A percentile compares a stretch with the other conserved stretches of the same genome.
phyloP scores from a whole-genome alignment of 2,329 filamentous ascomycete species.

The Venturiaceae sp. region DNA sequence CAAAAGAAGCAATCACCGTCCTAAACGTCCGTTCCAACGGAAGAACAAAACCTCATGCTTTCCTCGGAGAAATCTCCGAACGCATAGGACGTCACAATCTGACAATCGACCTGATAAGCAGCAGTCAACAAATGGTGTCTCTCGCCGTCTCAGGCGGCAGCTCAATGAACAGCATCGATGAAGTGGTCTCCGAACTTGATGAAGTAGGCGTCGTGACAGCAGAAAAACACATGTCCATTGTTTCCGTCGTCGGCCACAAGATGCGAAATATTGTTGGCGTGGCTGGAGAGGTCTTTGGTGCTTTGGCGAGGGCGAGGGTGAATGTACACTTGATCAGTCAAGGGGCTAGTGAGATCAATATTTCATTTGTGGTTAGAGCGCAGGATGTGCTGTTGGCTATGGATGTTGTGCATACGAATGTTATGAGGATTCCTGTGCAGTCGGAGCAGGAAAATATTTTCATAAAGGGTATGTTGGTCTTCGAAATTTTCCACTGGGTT shows the following conservation, averaged over 20 bases:
- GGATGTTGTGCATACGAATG: slow-evolving; percentile 2
- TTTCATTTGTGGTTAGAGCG: background rate
- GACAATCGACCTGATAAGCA: background rate
- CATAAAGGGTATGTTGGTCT: slow-evolving; percentile 1
- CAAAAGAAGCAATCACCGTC: background rate
- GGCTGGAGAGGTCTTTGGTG: background rate
- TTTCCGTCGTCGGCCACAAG: background rate
- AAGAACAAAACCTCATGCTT: background rate
- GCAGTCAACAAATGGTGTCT: background rate
- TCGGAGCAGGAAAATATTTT: slow-evolving; percentile 2
- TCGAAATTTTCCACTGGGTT: background rate
- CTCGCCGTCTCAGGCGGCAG: background rate
- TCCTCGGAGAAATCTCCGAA: background rate
- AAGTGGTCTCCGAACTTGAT: background rate
- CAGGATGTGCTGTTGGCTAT: background rate
- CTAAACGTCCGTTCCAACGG: background rate
- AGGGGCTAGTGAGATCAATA: background rate
- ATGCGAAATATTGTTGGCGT: background rate
- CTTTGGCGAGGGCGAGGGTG: background rate
- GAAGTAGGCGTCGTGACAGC: background rate
- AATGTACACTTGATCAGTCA: background rate
- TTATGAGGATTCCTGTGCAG: background rate
- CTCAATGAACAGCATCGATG: background rate
- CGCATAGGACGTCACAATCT: background rate
- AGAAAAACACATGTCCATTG: background rate